Conservation (phyloP, 495 filamentous ascomycete species). For the Hapsidospora chrysogenum region DNA sequence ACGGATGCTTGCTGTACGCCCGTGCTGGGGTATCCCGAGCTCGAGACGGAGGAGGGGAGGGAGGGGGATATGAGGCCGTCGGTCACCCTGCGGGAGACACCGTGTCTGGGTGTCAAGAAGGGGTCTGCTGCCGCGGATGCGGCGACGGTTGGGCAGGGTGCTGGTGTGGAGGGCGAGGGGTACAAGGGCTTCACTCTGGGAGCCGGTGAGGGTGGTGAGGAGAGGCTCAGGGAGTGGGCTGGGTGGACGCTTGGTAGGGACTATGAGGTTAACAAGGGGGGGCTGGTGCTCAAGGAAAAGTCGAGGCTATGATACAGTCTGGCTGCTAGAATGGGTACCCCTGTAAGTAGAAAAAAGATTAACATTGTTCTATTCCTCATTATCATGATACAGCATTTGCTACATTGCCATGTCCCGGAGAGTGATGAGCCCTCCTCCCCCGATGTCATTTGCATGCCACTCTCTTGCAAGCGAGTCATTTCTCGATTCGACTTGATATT, state of each 20-base stretch:
- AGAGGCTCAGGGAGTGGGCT: conserved; percentile 55
- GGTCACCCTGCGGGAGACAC: conserved; percentile 51
- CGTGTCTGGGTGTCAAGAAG: conserved; percentile 35
- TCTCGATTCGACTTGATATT: too few species aligned
- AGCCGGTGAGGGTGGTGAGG: conserved; percentile 55
- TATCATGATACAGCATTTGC: not conserved
- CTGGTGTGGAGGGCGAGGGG: conserved; percentile 35
- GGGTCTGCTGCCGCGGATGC: conserved; percentile 9
- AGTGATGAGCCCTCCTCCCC: too few species aligned
- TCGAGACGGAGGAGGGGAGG: conserved; percentile 36
- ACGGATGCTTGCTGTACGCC: conserved; percentile 88
- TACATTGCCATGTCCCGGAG: not conserved
- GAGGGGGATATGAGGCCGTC: conserved; percentile 61
- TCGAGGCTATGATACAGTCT: conserved; percentile 31
- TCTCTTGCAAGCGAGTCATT: too few species aligned
- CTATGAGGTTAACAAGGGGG: conserved; percentile 46
- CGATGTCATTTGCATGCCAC: too few species aligned
- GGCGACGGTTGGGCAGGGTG: conserved; percentile 26
- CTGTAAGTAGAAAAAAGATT: not conserved
- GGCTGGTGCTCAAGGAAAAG: conserved; percentile 29
- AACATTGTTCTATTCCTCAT: not conserved
- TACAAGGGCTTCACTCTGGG: conserved; percentile 43
- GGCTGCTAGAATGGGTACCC: too few species aligned
- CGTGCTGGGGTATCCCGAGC: conserved; percentile 56
- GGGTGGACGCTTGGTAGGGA: conserved; percentile 59